phyloP scores from a whole-genome alignment of 75 land plant species.

The Ceratopteris richardii region DNA sequence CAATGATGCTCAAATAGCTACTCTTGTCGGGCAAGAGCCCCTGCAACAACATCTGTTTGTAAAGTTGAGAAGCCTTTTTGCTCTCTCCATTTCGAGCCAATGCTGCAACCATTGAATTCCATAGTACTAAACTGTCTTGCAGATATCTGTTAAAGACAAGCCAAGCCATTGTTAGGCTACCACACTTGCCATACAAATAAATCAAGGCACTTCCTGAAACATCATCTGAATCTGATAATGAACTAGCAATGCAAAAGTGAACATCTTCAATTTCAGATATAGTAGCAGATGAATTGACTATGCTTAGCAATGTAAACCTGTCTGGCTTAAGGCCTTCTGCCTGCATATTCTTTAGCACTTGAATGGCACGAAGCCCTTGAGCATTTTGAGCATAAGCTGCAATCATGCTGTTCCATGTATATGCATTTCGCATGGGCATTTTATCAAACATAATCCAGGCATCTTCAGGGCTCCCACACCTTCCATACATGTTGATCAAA shows the following conservation, averaged over 20 bases:
- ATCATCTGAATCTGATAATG: conserved; percentile 33
- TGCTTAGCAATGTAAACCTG: conserved; percentile 34
- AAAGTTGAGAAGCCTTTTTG: conserved; percentile 17
- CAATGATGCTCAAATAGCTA: conserved; percentile 18
- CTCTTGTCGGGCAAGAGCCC: conserved; percentile 14
- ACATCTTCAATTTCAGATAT: conserved; percentile 21
- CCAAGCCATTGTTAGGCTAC: conserved; percentile 27
- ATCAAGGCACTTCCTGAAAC: conserved; percentile 51
- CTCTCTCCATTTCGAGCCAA: conserved; percentile 38
- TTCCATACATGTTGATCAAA: conserved; percentile 1
- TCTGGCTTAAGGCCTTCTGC: background rate
- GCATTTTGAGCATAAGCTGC: conserved; percentile 17
- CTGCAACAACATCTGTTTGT: conserved; percentile 4
- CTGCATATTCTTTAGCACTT: background rate
- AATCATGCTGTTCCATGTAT: conserved; percentile 14
- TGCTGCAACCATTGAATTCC: conserved; percentile 55
- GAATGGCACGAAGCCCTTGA: background rate
- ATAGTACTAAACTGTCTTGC: conserved; percentile 50
- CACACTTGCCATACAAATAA: conserved; percentile 58
- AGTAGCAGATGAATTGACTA: conserved; percentile 37
- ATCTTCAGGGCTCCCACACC: background rate
- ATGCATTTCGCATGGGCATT: conserved; percentile 5
- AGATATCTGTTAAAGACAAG: conserved; percentile 41
- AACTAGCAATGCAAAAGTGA: conserved; percentile 28
- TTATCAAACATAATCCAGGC: background rate